Percentiles rank a stretch among this genome's conserved stretches.
Evolutionary conservation across 2,329 filamentous ascomycete genomes (phyloP).

Genomic region (Trichoderma sp.): DNA sequence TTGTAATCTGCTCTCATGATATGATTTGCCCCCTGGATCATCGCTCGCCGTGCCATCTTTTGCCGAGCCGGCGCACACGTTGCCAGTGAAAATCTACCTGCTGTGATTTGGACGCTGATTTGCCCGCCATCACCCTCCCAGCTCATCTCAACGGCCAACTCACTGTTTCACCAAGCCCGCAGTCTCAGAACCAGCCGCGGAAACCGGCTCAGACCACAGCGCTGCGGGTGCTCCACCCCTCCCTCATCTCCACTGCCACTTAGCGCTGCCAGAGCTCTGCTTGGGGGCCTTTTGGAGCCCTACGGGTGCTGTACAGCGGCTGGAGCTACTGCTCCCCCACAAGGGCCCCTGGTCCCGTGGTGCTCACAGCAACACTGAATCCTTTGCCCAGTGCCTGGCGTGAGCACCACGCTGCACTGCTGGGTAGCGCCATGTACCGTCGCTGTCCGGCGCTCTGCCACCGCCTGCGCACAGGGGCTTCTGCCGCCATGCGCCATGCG

Average conservation of each 20-base stretch:
- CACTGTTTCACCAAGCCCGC: conserved; percentile 17
- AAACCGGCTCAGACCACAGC: conserved; percentile 14
- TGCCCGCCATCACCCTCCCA: conserved; percentile 1
- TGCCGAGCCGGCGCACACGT: neutral
- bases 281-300: conserved; percentile 14
- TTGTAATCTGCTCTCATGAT: neutral
- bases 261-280: conserved; percentile 15
- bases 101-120: conserved; percentile 8
- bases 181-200: conserved; percentile 18
- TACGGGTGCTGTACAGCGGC: neutral
- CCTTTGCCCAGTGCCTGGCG: conserved; percentile 12
- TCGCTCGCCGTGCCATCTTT: neutral
- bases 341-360: conserved; percentile 3
- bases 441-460: conserved; percentile 1
- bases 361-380: neutral
- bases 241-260: conserved; percentile 16
- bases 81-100: neutral
- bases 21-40: neutral
- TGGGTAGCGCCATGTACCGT: neutral
- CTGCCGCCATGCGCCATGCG: conserved; percentile 17
- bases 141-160: conserved; percentile 13
- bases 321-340: conserved; percentile 11
- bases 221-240: neutral
- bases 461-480: conserved; percentile 3
- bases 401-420: neutral